Percentiles rank a stretch among this genome's conserved stretches.
phyloP scores from a whole-genome alignment of 768 basidiomycete genomes.

The Mycena polygramma region DNA sequence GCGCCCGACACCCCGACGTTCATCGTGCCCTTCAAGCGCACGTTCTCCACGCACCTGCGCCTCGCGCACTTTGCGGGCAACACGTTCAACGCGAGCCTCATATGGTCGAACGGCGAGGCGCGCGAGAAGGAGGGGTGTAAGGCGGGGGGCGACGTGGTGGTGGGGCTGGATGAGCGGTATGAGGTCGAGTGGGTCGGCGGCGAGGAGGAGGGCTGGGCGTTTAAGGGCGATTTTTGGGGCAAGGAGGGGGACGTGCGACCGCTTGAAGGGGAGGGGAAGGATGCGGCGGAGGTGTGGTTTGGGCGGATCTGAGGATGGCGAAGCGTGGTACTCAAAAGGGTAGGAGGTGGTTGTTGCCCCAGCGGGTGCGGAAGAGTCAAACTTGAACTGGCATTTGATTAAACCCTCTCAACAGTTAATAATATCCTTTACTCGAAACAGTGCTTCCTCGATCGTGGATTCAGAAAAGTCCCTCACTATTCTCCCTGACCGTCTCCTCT shows the following conservation, averaged over 20 bases:
- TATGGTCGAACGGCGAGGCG: conserved; percentile 53
- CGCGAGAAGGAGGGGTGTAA: conserved; percentile 43
- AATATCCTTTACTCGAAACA: no score
- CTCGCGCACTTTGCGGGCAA: conserved; percentile 54
- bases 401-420: no score
- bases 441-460: no score
- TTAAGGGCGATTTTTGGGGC: conserved; percentile 57
- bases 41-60: conserved; percentile 53
- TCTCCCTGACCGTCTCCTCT: no score
- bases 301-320: conserved; percentile 2
- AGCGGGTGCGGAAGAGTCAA: no score
- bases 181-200: conserved; percentile 55
- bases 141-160: conserved; percentile 48
- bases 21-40: conserved; percentile 50
- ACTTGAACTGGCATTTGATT: no score
- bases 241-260: conserved; percentile 51
- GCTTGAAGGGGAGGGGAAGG: conserved; percentile 48
- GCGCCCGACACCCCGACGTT: conserved; percentile 44
- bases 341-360: no score
- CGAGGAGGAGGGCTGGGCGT: conserved; percentile 52
- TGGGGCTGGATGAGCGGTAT: conserved; percentile 51
- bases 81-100: conserved; percentile 53
- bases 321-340: no score
- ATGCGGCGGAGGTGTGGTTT: conserved; percentile 59
- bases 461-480: no score